Conservation (phyloP, 805 yeast genomes). For the Hanseniaspora taiwanica region DNA sequence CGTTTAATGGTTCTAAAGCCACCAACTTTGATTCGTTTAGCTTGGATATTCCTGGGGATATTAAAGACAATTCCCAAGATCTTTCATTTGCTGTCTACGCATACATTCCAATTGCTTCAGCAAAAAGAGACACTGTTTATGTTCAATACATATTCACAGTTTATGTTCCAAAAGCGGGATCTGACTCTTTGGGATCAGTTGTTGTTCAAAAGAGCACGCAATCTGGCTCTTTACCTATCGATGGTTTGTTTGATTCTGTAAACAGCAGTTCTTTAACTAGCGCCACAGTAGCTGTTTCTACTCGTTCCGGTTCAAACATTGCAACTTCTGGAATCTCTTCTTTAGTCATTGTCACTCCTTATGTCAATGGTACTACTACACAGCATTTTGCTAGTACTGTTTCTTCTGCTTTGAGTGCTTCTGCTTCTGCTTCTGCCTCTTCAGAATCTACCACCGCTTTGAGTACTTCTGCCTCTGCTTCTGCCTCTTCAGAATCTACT, state of each 20-base stretch:
- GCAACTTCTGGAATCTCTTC: too few species aligned
- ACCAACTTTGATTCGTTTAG: background rate
- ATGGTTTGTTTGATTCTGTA: too few species aligned
- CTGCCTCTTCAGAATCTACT: slow-evolving; percentile 2
- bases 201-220: too few species aligned
- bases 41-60: background rate
- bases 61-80: background rate
- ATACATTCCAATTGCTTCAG: background rate
- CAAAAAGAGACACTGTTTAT: background rate
- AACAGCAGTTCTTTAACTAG: too few species aligned
- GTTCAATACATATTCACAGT: background rate
- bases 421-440: slow-evolving; percentile 5
- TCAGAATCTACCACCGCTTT: background rate
- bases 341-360: too few species aligned
- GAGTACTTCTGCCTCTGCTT: slow-evolving; percentile 5
- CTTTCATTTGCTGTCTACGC: background rate
- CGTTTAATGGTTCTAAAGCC: background rate
- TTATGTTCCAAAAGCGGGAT: background rate
- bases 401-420: too few species aligned
- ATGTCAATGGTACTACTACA: too few species aligned
- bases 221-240: too few species aligned
- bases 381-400: too few species aligned
- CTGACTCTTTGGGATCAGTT: too few species aligned
- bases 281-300: too few species aligned
- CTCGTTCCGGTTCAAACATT: too few species aligned